Evolutionary conservation across 2,329 filamentous ascomycete species (phyloP).

Genomic region (Pestalotiopsis sp.): DNA sequence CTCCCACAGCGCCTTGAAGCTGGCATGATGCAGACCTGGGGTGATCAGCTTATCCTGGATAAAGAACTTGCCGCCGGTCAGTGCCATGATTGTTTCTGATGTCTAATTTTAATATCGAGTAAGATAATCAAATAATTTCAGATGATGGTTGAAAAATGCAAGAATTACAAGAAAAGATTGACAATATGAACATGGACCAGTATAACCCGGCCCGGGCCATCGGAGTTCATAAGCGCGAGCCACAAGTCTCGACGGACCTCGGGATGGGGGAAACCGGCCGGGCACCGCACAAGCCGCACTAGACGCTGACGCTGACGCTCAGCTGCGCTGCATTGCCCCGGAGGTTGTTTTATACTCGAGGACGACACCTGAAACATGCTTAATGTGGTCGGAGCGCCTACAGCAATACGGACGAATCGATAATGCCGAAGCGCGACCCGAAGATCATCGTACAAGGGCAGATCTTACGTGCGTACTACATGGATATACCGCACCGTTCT

Average conservation of each 20-base stretch:
- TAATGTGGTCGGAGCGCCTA: not conserved
- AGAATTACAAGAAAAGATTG: not conserved
- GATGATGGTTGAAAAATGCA: not conserved
- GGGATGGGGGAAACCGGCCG: not conserved
- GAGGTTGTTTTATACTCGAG: not conserved
- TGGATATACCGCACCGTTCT: too few species aligned
- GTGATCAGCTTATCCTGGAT: constrained; percentile 29
- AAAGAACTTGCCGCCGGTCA: constrained; percentile 29
- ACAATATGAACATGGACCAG: not conserved
- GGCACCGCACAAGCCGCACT: not conserved
- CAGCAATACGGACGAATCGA: not conserved
- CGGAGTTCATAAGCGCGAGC: not conserved
- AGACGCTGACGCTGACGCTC: not conserved
- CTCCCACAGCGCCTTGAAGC: constrained; percentile 32
- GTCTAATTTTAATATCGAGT: not conserved
- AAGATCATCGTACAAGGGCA: too few species aligned
- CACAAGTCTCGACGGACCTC: not conserved
- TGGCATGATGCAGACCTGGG: constrained; percentile 26
- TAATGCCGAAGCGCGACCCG: not conserved
- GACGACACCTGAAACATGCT: not conserved
- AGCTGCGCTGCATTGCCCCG: not conserved
- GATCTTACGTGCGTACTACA: too few species aligned
- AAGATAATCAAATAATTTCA: not conserved
- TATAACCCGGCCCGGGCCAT: not conserved
- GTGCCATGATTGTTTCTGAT: constrained; percentile 24